Evolutionary conservation across 1,284 basidiomycete species (phyloP).

Genomic region (Fistulina hepatica): DNA sequence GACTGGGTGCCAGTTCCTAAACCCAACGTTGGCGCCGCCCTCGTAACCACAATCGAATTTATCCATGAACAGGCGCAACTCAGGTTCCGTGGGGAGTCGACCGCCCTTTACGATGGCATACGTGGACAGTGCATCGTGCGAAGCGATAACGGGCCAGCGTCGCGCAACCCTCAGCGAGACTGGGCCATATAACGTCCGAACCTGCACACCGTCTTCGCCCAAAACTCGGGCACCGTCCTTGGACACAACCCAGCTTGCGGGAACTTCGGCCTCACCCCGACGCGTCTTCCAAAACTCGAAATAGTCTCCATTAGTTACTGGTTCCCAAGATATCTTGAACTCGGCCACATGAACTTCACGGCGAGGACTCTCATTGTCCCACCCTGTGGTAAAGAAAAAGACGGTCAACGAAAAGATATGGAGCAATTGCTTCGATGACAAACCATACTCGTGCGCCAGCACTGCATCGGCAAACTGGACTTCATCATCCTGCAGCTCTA

Average conservation of each 20-base stretch:
- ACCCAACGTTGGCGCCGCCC: conserved; percentile 75
- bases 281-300: conserved; percentile 39
- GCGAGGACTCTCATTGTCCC: conserved; percentile 89
- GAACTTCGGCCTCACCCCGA: conserved; percentile 33
- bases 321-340: conserved; percentile 75
- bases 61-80: conserved; percentile 72
- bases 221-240: conserved; percentile 25
- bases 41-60: conserved; percentile 58
- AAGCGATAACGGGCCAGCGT: conserved; percentile 82
- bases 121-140: conserved; percentile 67
- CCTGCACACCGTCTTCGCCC: conserved; percentile 20
- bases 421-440: background rate
- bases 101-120: conserved; percentile 84
- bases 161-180: conserved; percentile 66
- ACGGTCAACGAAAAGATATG: background rate
- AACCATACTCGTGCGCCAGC: conserved; percentile 65
- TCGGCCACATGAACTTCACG: conserved; percentile 43
- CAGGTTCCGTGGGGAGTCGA: conserved; percentile 83
- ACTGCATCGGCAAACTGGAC: conserved; percentile 25
- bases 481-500: conserved; percentile 57
- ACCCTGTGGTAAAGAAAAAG: conserved; percentile 22
- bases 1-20: conserved; percentile 89
- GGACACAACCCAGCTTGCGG: conserved; percentile 56
- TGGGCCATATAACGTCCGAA: conserved; percentile 84
- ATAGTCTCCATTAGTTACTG: conserved; percentile 79